Evolutionary conservation across 805 yeast genomes (phyloP), one percentile per base, ranked within the genome.

Genomic region (Clavispora asparagi): DNA sequence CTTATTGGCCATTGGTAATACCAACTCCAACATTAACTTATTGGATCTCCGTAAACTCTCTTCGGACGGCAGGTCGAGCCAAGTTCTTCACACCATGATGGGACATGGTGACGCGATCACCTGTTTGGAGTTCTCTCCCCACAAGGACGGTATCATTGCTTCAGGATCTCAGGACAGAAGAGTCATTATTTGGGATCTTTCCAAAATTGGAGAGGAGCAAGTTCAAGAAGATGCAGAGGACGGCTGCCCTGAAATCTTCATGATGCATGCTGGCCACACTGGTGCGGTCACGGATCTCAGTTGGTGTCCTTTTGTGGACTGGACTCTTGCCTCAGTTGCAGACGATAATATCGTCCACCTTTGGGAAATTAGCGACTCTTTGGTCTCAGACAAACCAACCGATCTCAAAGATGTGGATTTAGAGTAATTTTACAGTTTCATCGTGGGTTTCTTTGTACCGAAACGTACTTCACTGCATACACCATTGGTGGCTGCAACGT

Each of bases 231-330:
- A 89, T 60, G 86, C 89, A 28, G 95, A 86, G 53, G 97, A 89
- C 58, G 97, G 95, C 35, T 85, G 85, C 26, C 92, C 96, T 5
- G 97, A 89, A 62, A 66, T 89, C 31, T 71, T 88, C 56, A 85
- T 88, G 90, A 85, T 89, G 83, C 96, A 89, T 61, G 95, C 95
- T 33, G 96, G 96, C 17, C 96, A 89, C 60, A 83, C 90, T 16
- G 84, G 88, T 14, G 74, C 84, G 6, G 83, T 87, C 14, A 81
- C 83, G 38, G 95, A 87, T 61, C 71, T 87, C 53, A 76, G 82
- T 30, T 82, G 87, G 74, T 84, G 82, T 58, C 81, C 83, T 7
- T 79, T 73, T 54, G 74, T 81, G 47, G 87, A 87, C n/a, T 87
- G 92, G 91, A 76, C 87, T 33, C 57, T 85, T 46, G 88, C 86